These are phyloP conservation scores for Eucalyptus brandiana DNA, from an alignment of 345 rosid species.

Conservation along the genomic window DNA sequence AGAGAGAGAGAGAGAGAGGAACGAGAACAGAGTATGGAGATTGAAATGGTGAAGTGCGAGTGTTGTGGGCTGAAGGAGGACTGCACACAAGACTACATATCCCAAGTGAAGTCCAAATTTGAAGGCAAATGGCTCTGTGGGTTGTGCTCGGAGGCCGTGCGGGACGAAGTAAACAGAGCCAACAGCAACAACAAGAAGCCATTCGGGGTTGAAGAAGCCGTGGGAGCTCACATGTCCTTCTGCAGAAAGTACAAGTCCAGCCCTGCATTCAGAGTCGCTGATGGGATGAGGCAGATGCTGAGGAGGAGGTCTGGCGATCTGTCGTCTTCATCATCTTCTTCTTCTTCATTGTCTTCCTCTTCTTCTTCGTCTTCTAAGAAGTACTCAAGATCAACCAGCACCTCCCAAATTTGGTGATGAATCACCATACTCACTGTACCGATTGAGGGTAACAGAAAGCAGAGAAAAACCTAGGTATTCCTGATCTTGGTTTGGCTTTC, in stretches of 20 bases:
- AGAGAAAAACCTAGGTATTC: not conserved
- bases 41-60: slow-evolving; percentile 74
- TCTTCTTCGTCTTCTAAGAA: slow-evolving; percentile 46
- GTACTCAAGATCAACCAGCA: slow-evolving; percentile 53
- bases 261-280: slow-evolving; percentile 86
- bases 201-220: slow-evolving; percentile 61
- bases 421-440: slow-evolving; percentile 11
- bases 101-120: slow-evolving; percentile 59
- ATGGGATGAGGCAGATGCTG: slow-evolving; percentile 95
- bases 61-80: slow-evolving; percentile 93
- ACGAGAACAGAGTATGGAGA: slow-evolving; percentile 37
- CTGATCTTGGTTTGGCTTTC: not conserved
- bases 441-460: not conserved
- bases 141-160: slow-evolving; percentile 86
- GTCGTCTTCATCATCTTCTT: slow-evolving; percentile 16
- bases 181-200: slow-evolving; percentile 9
- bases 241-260: slow-evolving; percentile 77
- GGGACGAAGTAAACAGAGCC: slow-evolving; percentile 52
- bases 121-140: slow-evolving; percentile 97
- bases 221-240: slow-evolving; percentile 85
- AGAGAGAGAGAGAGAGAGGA: not conserved
- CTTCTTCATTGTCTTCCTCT: not conserved
- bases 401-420: not conserved
- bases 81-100: slow-evolving; percentile 77
- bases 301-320: slow-evolving; percentile 70